Percentiles rank a stretch among this genome's conserved stretches.
These are phyloP conservation scores for Panicum miliaceum DNA, from an alignment of 176 grass and related monocot species.

Conservation along the genomic window DNA sequence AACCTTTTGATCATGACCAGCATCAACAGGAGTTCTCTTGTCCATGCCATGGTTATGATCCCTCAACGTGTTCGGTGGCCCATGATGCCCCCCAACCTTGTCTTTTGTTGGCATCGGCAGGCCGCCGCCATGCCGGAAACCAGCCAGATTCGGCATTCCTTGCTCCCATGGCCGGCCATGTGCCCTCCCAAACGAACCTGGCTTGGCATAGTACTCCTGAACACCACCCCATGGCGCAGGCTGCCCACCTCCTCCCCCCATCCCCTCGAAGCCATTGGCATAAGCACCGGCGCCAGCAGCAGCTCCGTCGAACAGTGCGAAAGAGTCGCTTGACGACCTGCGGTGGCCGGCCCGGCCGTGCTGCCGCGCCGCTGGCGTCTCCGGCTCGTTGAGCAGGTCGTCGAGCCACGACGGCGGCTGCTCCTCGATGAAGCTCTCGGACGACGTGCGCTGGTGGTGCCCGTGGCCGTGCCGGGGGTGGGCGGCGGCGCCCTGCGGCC, in stretches of 20 bases:
- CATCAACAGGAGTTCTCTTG: conserved; percentile 56
- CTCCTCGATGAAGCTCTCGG: conserved; percentile 94
- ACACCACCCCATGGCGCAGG: conserved; percentile 42
- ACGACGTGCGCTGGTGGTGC: conserved; percentile 79
- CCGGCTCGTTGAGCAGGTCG: conserved; percentile 85
- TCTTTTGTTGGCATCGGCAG: conserved; percentile 50
- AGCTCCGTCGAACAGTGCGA: conserved; percentile 62
- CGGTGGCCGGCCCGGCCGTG: conserved; percentile 63
- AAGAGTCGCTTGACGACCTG: conserved; percentile 89
- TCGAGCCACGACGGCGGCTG: conserved; percentile 96
- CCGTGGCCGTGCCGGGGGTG: conserved; percentile 50
- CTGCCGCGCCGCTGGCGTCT: conserved; percentile 56
- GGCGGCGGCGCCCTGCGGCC: conserved; percentile 50
- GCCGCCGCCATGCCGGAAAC: conserved; percentile 39
- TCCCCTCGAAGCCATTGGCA: conserved; percentile 49
- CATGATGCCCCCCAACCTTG: conserved; percentile 52
- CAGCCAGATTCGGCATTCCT: conserved; percentile 40
- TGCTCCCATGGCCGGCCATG: conserved; percentile 63
- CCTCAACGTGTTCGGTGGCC: conserved; percentile 20
- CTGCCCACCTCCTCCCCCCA: conserved; percentile 42
- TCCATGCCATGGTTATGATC: conserved; percentile 58
- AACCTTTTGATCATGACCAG: conserved; percentile 43
- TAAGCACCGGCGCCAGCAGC: conserved; percentile 22
- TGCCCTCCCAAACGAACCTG: conserved; percentile 43
- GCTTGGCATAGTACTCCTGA: conserved; percentile 61